Base-by-base conservation (phyloP, 768 basidiomycete species). In the Mycena vitilis region DNA sequence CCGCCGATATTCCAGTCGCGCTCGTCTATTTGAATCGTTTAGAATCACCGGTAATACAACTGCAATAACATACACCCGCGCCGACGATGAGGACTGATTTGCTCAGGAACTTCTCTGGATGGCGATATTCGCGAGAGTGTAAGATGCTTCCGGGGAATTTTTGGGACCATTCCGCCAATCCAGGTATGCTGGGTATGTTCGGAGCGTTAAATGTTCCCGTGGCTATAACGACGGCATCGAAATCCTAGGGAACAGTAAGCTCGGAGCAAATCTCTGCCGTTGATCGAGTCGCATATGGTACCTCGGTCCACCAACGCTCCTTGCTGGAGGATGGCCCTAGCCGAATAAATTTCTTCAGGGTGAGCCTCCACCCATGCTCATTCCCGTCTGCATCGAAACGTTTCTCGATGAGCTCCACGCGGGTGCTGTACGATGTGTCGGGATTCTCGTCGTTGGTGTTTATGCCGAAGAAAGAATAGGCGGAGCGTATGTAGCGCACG, bases 371-470 rank as follows among this genome's bases (percentile, higher is more conserved):
- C 10, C 81, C 81, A 15, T 72, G 73, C 40, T 81, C 76, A 36
- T 75, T 61, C 0, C 79, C 79, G 30, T 69, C 45, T 15, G 60
- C 72, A 63, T 79, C 73, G n/a, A 73, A 58, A 0, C 77, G 71
- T 64, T 86, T 87, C 65, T 85, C 79, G 37, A 83, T 75, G 15
- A 73, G 75, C 62, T 87, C 85, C 9, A 87, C 84, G 12, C 85
- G 82, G 0, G 86, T 87, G 73, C 84, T 83, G 74, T 83, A 86
- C 4, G 80, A 79, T 2, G 80, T 65, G 25, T 79, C 73, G 0
- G 78, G 76, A 60, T 80, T 84, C 10, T 75, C 73, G 58, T 85
- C 85, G 60, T 86, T 80, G 65, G 76, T 79, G 72, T 84, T 84
- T 23, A 85, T 65, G 20, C 80, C 78, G 38, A 81, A 80, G 71